These are phyloP conservation scores for Yueomyces sp. DNA, from an alignment of 1,139 yeast species.

Conservation along the genomic window DNA sequence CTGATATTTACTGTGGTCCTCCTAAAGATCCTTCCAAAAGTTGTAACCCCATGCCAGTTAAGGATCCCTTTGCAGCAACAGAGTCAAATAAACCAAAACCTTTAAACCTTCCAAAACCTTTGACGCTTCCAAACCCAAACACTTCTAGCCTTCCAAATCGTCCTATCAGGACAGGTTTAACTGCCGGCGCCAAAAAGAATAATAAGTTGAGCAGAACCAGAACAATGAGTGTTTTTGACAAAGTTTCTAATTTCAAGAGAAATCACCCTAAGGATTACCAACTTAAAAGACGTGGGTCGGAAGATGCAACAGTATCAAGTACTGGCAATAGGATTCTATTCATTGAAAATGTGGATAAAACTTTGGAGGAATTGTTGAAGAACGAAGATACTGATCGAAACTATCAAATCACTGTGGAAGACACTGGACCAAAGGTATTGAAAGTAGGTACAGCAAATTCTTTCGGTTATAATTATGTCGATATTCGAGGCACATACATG, in stretches of 20 bases:
- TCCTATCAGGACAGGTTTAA: neutral
- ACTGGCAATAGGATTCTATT: constrained; percentile 43
- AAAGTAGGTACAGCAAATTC: constrained; percentile 78
- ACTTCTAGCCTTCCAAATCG: neutral
- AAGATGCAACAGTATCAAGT: constrained; percentile 38
- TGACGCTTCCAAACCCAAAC: neutral
- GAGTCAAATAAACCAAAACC: too few relatives aligned
- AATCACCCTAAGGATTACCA: constrained; percentile 10
- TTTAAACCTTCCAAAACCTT: neutral
- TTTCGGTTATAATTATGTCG: constrained; percentile 60
- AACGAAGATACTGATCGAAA: constrained; percentile 83
- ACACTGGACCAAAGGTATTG: constrained; percentile 83
- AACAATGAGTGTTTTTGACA: constrained; percentile 30
- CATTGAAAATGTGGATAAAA: constrained; percentile 62
- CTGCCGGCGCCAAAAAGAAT: neutral
- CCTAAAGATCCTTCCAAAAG: constrained; percentile 37
- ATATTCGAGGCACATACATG: constrained; percentile 84
- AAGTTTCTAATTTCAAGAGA: constrained; percentile 14
- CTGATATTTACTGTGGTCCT: constrained; percentile 66
- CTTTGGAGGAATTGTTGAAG: constrained; percentile 54
- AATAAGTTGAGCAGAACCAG: constrained; percentile 12
- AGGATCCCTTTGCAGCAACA: too few relatives aligned
- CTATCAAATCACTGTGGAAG: constrained; percentile 84
- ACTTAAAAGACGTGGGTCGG: constrained; percentile 47
- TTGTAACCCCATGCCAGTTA: neutral